Conservation (phyloP, 2,329 filamentous ascomycete species). For the Stenocarpella maydis region DNA sequence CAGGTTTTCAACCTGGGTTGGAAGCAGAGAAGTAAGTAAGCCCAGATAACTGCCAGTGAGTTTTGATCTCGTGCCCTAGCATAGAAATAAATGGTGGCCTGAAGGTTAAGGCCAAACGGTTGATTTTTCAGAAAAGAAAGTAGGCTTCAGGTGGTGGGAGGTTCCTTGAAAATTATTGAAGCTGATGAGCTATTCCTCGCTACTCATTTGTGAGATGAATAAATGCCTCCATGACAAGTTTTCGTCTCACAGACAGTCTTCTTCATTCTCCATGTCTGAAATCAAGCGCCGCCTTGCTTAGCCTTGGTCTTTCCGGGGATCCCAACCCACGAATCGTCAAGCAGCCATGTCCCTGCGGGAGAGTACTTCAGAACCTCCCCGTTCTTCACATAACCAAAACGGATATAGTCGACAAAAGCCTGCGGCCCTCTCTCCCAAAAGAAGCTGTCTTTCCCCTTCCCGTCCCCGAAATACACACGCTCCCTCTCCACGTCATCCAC, state of each 20-base stretch:
- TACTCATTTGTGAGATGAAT: not conserved
- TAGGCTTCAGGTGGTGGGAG: not conserved
- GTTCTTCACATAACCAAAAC: conserved; percentile 36
- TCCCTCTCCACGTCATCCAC: conserved; percentile 88
- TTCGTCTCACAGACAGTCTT: accelerated
- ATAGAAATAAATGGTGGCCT: too few relatives aligned
- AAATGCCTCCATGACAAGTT: not conserved
- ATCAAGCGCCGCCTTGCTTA: not conserved
- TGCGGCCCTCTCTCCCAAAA: conserved; percentile 36
- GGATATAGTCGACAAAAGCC: conserved; percentile 37
- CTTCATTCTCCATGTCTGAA: too few relatives aligned
- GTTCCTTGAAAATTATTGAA: not conserved
- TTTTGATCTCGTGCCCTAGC: not conserved
- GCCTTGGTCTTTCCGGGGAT: not conserved
- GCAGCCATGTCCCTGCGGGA: conserved; percentile 34
- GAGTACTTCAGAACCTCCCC: conserved; percentile 32
- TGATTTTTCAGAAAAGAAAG: too few relatives aligned
- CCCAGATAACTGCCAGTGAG: not conserved
- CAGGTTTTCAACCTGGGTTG: too few relatives aligned
- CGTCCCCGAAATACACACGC: conserved; percentile 67
- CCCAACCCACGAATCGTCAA: conserved; percentile 34
- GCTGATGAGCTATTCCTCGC: accelerated
- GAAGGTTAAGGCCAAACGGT: too few relatives aligned
- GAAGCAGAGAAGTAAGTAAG: not conserved
- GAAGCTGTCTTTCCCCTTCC: conserved; percentile 19